Conservation (phyloP, 345 rosid species). For the Lepidium sativum region DNA sequence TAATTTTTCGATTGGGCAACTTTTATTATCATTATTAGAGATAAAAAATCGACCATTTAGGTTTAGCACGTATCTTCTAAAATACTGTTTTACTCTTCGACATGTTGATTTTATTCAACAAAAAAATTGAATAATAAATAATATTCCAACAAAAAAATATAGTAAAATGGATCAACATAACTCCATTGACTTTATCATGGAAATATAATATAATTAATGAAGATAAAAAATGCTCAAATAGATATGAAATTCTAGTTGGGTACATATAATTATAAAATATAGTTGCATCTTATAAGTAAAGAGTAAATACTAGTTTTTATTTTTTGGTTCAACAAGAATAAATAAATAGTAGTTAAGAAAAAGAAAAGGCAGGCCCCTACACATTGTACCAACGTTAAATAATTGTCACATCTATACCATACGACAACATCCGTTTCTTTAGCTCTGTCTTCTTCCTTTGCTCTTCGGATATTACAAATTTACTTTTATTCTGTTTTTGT, state of each 20-base stretch:
- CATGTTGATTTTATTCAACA: not conserved
- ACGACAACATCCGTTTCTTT: slow-evolving; percentile 11
- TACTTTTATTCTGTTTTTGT: not conserved
- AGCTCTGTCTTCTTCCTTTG: not conserved
- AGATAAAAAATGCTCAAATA: not conserved
- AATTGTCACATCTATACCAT: not conserved
- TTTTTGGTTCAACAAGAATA: no score
- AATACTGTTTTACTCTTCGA: not conserved
- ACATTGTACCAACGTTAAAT: not conserved
- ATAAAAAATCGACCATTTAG: not conserved
- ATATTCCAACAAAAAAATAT: not conserved
- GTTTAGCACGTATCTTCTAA: not conserved
- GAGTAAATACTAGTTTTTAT: not conserved
- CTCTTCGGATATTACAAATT: not conserved
- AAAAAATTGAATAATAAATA: not conserved
- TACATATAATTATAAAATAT: not conserved
- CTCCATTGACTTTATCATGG: not conserved
- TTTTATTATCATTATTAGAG: not conserved
- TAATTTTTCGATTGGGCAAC: not conserved
- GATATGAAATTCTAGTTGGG: not conserved
- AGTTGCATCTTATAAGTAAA: not conserved
- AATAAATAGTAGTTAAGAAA: not conserved
- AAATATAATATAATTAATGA: not conserved
- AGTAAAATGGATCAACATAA: not conserved
- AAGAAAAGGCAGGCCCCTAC: not conserved